Conservation (phyloP, 768 basidiomycete species). For the Paxillus ammoniavirescens region DNA sequence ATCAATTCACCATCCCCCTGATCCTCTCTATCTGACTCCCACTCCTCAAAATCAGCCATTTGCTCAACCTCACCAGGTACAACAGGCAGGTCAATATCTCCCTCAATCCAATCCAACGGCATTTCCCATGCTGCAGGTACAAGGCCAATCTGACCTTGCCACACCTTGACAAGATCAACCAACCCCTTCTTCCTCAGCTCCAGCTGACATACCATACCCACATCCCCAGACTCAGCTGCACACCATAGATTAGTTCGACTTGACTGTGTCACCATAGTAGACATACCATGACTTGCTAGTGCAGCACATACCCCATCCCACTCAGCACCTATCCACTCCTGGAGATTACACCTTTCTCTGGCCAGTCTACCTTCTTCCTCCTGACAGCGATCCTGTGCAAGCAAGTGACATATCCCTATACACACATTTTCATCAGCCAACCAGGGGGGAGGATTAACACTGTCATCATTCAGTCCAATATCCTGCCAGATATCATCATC, state of each 20-base stretch:
- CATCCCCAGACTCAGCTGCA: not conserved
- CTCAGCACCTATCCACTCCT: not conserved
- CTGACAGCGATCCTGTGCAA: not conserved
- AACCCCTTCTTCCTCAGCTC: not conserved
- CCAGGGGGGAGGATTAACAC: not conserved
- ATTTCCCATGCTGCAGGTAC: not conserved
- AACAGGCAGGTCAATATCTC: not conserved
- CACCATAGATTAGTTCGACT: too few species aligned
- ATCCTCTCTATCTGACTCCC: not conserved
- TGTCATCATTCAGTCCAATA: too few species aligned
- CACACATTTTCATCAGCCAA: conserved; percentile 4
- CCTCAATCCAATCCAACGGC: not conserved
- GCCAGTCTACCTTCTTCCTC: conserved; percentile 3
- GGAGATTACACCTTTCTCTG: conserved; percentile 1
- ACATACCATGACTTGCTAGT: too few species aligned
- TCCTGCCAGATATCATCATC: too few species aligned
- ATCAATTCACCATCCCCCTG: not conserved
- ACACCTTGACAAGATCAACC: not conserved
- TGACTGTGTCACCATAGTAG: too few species aligned
- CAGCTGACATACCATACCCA: not conserved
- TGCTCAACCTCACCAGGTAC: not conserved
- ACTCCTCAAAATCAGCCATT: not conserved
- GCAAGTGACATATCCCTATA: conserved; percentile 4
- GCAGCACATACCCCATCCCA: not conserved
- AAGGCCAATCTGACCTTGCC: not conserved